Percentiles rank a stretch among this genome's conserved stretches.
These are phyloP conservation scores for Datura wrightii DNA, from an alignment of 257 asterid species.

Conservation along the genomic window DNA sequence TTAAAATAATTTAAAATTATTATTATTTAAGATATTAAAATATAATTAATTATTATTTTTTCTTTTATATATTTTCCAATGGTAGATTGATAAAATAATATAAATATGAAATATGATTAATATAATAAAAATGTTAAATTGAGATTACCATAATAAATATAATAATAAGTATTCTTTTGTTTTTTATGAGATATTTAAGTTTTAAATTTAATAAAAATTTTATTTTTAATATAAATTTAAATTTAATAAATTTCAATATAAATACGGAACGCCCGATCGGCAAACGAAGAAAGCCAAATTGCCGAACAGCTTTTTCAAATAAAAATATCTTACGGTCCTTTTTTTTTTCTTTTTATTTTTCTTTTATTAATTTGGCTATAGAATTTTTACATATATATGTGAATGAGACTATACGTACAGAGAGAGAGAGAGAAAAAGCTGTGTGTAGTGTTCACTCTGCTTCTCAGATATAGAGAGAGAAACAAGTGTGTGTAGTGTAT, in stretches of 20 bases:
- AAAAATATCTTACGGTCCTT: neutral
- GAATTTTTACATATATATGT: neutral
- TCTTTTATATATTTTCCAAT: no score
- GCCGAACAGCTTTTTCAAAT: neutral
- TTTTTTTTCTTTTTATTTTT: neutral
- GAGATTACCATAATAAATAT: no score
- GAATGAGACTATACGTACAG: neutral
- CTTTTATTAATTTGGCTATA: neutral
- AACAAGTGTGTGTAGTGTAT: neutral
- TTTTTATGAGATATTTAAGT: no score
- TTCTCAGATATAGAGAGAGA: slow-evolving; percentile 29
- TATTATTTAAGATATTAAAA: no score
- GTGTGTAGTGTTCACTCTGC: neutral
- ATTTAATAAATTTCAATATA: neutral
- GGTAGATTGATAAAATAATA: no score
- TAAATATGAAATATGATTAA: no score
- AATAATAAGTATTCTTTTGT: no score
- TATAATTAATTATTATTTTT: no score
- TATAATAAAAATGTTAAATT: no score
- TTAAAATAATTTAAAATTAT: no score
- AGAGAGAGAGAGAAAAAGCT: neutral
- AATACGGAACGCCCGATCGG: neutral
- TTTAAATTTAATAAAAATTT: neutral
- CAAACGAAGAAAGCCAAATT: neutral
- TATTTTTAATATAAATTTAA: neutral